Percentiles rank a stretch among this genome's conserved stretches.
These are phyloP conservation scores for Fraxinus baroniana DNA, from an alignment of 305 asterid species.

Conservation along the genomic window DNA sequence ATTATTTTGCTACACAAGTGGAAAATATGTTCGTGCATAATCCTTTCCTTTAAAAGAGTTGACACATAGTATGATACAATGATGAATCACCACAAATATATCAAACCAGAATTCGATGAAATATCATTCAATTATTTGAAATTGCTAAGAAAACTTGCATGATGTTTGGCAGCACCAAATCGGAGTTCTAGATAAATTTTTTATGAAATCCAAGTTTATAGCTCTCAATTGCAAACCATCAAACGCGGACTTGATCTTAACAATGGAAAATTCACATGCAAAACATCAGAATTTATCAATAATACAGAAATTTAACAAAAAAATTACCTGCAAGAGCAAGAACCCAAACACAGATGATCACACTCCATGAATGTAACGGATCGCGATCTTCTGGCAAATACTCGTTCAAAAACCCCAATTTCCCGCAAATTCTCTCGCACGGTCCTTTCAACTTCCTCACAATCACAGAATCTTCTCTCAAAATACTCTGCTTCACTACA, in stretches of 20 bases:
- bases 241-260: not conserved
- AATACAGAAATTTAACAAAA: not conserved
- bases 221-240: not conserved
- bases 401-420: constrained; percentile 66
- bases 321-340: constrained; percentile 56
- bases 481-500: constrained; percentile 75
- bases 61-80: not conserved
- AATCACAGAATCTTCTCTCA: constrained; percentile 79
- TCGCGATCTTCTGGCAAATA: constrained; percentile 95
- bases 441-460: constrained; percentile 71
- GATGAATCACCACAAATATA: not conserved
- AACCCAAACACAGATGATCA: constrained; percentile 52
- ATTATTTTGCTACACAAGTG: not conserved
- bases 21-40: not conserved
- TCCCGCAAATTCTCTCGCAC: constrained; percentile 39
- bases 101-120: not conserved
- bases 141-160: not conserved
- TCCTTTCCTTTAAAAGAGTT: not conserved
- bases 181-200: not conserved
- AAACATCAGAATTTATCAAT: not conserved
- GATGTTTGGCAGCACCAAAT: not conserved
- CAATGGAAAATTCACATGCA: not conserved
- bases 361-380: constrained; percentile 75
- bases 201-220: not conserved
- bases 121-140: not conserved